These are phyloP conservation scores for Nemania diffusa DNA, from an alignment of 2,329 filamentous ascomycete species.

Conservation along the genomic window DNA sequence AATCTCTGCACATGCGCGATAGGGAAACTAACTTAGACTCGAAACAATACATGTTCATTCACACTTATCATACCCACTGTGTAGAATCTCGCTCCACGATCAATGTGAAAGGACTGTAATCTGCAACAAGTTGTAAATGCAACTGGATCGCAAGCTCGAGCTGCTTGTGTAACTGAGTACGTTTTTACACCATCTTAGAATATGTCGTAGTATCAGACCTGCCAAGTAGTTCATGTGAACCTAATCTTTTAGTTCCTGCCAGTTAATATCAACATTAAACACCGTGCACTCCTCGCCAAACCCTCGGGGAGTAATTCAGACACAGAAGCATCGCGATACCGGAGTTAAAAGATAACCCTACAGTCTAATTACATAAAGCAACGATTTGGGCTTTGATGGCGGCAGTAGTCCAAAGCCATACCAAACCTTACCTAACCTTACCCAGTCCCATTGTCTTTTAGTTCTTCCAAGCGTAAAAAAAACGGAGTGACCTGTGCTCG, in stretches of 20 bases:
- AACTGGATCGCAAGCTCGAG: neutral
- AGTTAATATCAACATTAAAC: neutral
- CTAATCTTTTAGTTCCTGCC: neutral
- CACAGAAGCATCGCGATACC: neutral
- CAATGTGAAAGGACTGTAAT: neutral
- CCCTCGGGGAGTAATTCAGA: no score
- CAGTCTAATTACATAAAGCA: neutral
- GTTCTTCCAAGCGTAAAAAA: neutral
- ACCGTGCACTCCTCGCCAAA: neutral
- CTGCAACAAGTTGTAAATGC: neutral
- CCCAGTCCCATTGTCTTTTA: neutral
- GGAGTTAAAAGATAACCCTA: neutral
- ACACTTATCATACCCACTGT: neutral
- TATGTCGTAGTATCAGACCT: no score
- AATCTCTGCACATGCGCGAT: neutral
- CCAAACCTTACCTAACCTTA: neutral
- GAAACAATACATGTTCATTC: constrained; percentile 8
- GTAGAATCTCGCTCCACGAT: neutral
- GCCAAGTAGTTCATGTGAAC: neutral
- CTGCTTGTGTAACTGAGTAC: neutral
- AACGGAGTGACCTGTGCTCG: neutral
- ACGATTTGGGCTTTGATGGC: neutral
- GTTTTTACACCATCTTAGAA: no score
- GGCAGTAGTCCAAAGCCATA: neutral
- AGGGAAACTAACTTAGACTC: neutral